Evolutionary conservation across 306 rosid genomes (phyloP), one percentile per base, ranked within the genome.

Genomic region (Albizia julibrissin): DNA sequence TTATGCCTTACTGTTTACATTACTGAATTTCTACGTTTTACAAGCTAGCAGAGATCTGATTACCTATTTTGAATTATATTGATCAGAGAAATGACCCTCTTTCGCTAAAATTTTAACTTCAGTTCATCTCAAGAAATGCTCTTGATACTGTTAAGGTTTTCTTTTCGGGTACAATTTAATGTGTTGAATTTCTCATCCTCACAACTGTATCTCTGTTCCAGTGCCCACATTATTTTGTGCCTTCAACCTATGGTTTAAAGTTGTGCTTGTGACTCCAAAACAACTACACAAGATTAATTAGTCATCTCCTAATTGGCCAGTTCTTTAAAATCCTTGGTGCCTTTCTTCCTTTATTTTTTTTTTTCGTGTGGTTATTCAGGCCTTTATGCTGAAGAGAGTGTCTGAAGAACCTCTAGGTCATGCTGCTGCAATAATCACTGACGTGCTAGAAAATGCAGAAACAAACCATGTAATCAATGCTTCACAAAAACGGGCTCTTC

Each of bases 361-460:
- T 58, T 24, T 67, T 72, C 4, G 12, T 68, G 75, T 82, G 73
- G 72, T 78, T 82, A 78, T 82, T 79, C 86, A 96, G 99, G 99
- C 98, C 74, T 96, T 96, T 91, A 93, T 93, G 99, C 88, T 96
- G 91, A 96, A 83, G 86, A 89, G 97, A 84, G 87, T 92, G 44
- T 89, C 91, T 13, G 99, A 96, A 91, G 98, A 96, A 83, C 99
- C 99, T 67, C 97, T 96, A 42, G 99, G 99, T 74, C 99, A 94
- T 86, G 99, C 99, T 34, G 98, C 97, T 68, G 92, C 99, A 79
- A 96, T 93, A 61, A 90, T 96, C 82, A 88, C 99, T 1, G 99
- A 93, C 69, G 98, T 96, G 81, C 94, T 96, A 61, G 99, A 96
- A 90, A 90, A 87, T 83, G 99, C 99, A 13, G 97, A 96, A 87